phyloP scores from a whole-genome alignment of 805 yeast genomes.

The Kazachstania bromeliacearum region DNA sequence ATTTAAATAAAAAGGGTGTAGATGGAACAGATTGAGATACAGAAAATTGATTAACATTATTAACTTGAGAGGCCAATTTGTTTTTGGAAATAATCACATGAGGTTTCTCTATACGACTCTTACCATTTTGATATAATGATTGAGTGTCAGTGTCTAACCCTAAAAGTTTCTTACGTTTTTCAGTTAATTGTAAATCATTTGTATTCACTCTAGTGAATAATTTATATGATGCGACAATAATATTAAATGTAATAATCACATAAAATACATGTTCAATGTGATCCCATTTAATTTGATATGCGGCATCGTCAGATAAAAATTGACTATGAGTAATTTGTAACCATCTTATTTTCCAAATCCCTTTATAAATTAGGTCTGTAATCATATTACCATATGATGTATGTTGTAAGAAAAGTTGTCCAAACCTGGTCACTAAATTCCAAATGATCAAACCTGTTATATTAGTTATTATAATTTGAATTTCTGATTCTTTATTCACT shows the following conservation, averaged over 20 bases:
- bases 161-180: conserved; percentile 28
- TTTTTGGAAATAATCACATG: conserved; percentile 8
- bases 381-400: conserved; percentile 9
- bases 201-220: conserved; percentile 26
- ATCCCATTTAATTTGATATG: conserved; percentile 4
- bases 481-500: conserved; percentile 35
- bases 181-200: conserved; percentile 26
- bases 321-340: too few relatives aligned
- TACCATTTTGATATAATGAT: neutral
- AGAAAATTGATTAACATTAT: neutral
- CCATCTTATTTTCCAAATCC: neutral
- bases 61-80: neutral
- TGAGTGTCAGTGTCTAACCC: conserved; percentile 19
- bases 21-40: conserved; percentile 6
- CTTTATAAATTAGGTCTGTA: neutral
- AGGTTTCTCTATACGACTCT: conserved; percentile 8
- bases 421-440: conserved; percentile 20
- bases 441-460: conserved; percentile 25
- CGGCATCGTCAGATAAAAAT: too few relatives aligned
- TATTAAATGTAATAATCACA: conserved; percentile 24
- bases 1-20: conserved; percentile 24
- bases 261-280: conserved; percentile 19
- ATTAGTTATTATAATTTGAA: conserved; percentile 29
- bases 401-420: conserved; percentile 12
- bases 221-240: conserved; percentile 24